A percentile compares a stretch with the other conserved stretches of the same genome.
These are phyloP conservation scores for Schizochytrium sp. DNA, from an alignment of 108 stramenopile genomes.

Conservation along the genomic window DNA sequence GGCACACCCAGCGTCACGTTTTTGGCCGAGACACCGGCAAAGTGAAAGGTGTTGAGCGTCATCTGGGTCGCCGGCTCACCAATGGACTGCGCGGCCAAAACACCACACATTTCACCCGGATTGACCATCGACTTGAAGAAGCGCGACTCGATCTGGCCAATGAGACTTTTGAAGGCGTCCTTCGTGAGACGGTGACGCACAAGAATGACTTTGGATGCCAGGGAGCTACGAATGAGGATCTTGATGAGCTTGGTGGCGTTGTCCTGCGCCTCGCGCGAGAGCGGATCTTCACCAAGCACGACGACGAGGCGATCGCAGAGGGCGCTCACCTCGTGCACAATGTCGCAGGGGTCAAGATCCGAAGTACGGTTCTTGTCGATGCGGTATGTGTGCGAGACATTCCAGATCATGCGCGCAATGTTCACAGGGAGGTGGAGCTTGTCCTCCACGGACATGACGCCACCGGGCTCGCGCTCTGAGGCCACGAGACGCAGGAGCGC, in stretches of 20 bases:
- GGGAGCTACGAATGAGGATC: constrained; percentile 73
- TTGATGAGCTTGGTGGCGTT: constrained; percentile 87
- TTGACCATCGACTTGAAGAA: constrained; percentile 78
- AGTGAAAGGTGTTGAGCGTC: constrained; percentile 96
- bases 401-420: constrained; percentile 74
- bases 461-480: constrained; percentile 76
- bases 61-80: constrained; percentile 99
- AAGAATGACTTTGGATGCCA: constrained; percentile 75
- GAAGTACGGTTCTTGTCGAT: constrained; percentile 53
- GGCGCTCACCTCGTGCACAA: constrained; percentile 61
- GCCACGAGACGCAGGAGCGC: constrained; percentile 67
- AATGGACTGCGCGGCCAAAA: constrained; percentile 93
- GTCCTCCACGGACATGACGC: constrained; percentile 57
- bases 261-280: constrained; percentile 77
- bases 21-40: constrained; percentile 94
- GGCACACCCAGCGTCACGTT: constrained; percentile 98
- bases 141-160: constrained; percentile 78
- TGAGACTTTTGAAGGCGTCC: constrained; percentile 76
- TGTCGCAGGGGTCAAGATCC: constrained; percentile 76
- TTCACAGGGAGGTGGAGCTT: constrained; percentile 83
- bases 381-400: constrained; percentile 77
- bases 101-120: constrained; percentile 97
- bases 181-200: constrained; percentile 75
- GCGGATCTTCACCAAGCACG: constrained; percentile 78
- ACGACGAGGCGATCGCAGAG: constrained; percentile 73